Evolutionary conservation across 352 stramenopile species (phyloP).

Genomic region (Peronospora farinosa): DNA sequence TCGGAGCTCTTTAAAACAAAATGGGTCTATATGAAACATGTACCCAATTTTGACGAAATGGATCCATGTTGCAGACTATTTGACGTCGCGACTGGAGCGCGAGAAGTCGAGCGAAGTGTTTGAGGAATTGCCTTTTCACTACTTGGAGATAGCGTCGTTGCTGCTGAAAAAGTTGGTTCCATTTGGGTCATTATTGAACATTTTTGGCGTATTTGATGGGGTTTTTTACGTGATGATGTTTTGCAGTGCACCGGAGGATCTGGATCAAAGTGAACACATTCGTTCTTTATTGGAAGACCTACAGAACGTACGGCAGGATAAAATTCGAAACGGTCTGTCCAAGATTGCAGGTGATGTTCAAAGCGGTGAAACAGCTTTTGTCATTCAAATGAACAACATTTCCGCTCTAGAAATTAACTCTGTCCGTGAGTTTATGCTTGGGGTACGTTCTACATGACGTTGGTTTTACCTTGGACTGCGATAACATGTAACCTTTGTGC

Average conservation of each 20-base stretch:
- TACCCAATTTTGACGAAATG: conserved; percentile 10
- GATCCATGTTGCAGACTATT: conserved; percentile 35
- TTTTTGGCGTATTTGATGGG: background rate
- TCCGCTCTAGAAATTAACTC: conserved; percentile 82
- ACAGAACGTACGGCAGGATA: conserved; percentile 85
- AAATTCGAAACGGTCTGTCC: conserved; percentile 84
- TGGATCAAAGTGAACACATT: conserved; percentile 78
- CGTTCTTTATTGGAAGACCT: conserved; percentile 82
- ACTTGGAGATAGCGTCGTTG: conserved; percentile 78
- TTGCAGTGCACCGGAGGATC: conserved; percentile 67
- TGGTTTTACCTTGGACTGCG: background rate
- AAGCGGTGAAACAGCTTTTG: conserved; percentile 59
- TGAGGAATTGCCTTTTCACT: conserved; percentile 82
- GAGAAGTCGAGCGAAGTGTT: conserved; percentile 74
- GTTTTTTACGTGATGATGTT: background rate
- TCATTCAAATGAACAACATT: conserved; percentile 87
- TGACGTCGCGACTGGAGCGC: conserved; percentile 50
- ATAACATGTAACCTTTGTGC: background rate
- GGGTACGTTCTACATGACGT: conserved; percentile 29
- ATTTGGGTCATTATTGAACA: background rate
- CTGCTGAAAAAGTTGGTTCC: conserved; percentile 73
- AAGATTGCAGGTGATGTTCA: conserved; percentile 75
- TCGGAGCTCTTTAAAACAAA: conserved; percentile 1
- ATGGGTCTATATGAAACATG: conserved; percentile 6
- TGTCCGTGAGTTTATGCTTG: conserved; percentile 83